A percentile compares a stretch with the other conserved stretches of the same genome.
Evolutionary conservation across 768 basidiomycete genomes (phyloP).

Genomic region (Albatrellus ellisii): DNA sequence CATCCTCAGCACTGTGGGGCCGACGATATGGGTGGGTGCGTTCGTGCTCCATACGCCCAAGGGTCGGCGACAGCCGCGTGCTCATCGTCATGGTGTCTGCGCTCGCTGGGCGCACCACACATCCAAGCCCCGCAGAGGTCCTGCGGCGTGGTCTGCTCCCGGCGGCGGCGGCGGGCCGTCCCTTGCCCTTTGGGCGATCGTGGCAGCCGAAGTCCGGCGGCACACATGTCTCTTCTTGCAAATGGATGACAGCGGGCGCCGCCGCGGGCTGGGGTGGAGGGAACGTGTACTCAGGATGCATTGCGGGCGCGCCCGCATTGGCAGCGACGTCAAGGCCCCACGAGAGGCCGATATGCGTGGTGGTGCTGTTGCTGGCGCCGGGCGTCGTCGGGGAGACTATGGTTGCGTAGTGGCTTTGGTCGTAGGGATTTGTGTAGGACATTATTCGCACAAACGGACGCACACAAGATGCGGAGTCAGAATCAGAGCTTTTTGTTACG

Average conservation of each 20-base stretch:
- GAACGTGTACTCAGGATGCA: constrained; percentile 1
- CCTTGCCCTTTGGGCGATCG: constrained; percentile 10
- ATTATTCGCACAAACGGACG: too few species aligned
- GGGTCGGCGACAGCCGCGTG: constrained; percentile 7
- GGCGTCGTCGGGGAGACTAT: constrained; percentile 11
- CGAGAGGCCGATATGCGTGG: constrained; percentile 8
- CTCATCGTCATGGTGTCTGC: constrained; percentile 6
- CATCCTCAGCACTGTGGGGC: constrained; percentile 8
- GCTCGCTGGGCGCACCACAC: constrained; percentile 1
- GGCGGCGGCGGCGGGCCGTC: constrained; percentile 3
- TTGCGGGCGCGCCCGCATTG: constrained; percentile 4
- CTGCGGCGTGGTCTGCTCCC: constrained; percentile 11
- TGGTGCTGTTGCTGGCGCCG: constrained; percentile 10
- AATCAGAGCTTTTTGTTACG: too few species aligned
- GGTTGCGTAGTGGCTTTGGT: too few species aligned
- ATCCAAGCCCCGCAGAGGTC: constrained; percentile 7
- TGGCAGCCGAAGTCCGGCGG: constrained; percentile 11
- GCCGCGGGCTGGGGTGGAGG: constrained; percentile 6
- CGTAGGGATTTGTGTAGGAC: too few species aligned
- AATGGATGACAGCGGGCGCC: constrained; percentile 11
- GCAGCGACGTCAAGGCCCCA: constrained; percentile 11
- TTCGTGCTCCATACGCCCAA: constrained; percentile 6
- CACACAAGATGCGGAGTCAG: too few species aligned
- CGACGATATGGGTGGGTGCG: constrained; percentile 13
- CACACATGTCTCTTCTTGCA: constrained; percentile 13